These are phyloP conservation scores for Chalciporus sp. DNA, from an alignment of 1,284 basidiomycete species.

Conservation along the genomic window DNA sequence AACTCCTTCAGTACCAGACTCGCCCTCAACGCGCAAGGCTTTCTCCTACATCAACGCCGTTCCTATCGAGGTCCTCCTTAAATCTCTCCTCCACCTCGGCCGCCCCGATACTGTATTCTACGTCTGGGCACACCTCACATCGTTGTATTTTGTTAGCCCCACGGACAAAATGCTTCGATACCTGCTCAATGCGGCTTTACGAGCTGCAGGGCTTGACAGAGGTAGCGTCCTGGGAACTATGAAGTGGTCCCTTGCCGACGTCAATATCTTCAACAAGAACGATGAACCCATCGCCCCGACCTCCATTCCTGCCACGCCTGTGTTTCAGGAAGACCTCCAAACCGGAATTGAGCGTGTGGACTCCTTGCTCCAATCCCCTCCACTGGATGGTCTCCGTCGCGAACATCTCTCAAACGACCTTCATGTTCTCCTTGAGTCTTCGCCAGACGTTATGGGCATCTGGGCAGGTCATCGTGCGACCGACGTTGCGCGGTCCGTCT, in stretches of 20 bases:
- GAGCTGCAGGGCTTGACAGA: conserved; percentile 52
- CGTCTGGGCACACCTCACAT: conserved; percentile 61
- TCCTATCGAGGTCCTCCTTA: conserved; percentile 58
- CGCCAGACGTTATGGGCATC: conserved; percentile 38
- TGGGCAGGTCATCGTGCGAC: conserved; percentile 53
- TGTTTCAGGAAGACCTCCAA: background rate
- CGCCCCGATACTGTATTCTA: conserved; percentile 63
- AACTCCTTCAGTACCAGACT: conserved; percentile 1
- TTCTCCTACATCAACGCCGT: conserved; percentile 30
- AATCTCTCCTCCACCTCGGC: conserved; percentile 39
- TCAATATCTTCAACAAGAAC: conserved; percentile 16
- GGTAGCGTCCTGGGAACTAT: conserved; percentile 46
- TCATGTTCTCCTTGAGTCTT: conserved; percentile 22
- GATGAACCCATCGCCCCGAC: conserved; percentile 19
- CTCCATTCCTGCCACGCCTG: background rate
- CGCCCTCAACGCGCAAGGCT: background rate
- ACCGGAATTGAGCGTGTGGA: no score
- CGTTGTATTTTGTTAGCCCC: conserved; percentile 56
- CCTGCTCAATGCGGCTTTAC: conserved; percentile 59
- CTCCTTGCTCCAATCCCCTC: no score
- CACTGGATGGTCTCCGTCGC: conserved; percentile 7
- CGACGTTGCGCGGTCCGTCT: conserved; percentile 48
- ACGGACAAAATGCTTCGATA: conserved; percentile 57
- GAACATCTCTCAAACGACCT: conserved; percentile 18
- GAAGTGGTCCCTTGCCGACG: conserved; percentile 32